Evolutionary conservation across 495 filamentous ascomycete genomes (phyloP).

Genomic region (Bacidia gigantensis): DNA sequence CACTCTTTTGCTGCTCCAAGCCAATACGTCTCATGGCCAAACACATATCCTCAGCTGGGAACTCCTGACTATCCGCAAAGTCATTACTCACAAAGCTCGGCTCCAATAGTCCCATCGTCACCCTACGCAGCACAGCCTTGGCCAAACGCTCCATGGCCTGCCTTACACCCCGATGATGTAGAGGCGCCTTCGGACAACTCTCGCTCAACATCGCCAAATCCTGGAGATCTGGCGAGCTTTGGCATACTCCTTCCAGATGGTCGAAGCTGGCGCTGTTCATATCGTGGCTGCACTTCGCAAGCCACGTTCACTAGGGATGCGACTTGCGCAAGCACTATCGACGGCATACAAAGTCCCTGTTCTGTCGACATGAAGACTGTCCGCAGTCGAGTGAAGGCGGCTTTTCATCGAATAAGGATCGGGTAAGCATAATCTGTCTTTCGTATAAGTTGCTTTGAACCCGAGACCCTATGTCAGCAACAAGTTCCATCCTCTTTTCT

Average conservation of each 20-base stretch:
- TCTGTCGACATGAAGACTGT: slow-evolving; percentile 49
- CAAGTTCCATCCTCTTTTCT: too few relatives aligned
- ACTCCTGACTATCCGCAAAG: slow-evolving; percentile 1
- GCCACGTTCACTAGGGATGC: slow-evolving; percentile 45
- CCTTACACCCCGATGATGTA: slow-evolving; percentile 16
- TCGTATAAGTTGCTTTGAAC: too few relatives aligned
- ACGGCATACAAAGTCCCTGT: slow-evolving; percentile 46
- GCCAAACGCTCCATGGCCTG: slow-evolving; percentile 12
- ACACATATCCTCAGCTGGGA: slow-evolving; percentile 1
- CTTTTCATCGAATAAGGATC: slow-evolving; percentile 52
- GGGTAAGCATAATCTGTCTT: slow-evolving; percentile 35
- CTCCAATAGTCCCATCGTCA: slow-evolving; percentile 13
- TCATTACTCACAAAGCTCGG: slow-evolving; percentile 1
- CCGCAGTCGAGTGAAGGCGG: slow-evolving; percentile 41
- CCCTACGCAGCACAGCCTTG: slow-evolving; percentile 10
- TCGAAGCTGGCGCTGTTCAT: slow-evolving; percentile 40
- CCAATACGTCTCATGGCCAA: slow-evolving; percentile 12
- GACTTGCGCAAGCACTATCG: slow-evolving; percentile 54
- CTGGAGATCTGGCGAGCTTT: slow-evolving; percentile 22
- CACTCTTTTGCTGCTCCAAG: slow-evolving; percentile 5
- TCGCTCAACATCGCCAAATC: slow-evolving; percentile 18
- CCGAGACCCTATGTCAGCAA: too few relatives aligned
- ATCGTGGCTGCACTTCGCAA: slow-evolving; percentile 42
- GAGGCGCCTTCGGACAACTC: slow-evolving; percentile 12
- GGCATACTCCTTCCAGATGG: slow-evolving; percentile 27